Evolutionary conservation across 1,284 basidiomycete genomes (phyloP), one percentile per base, ranked within the genome.

Genomic region (Trichosporon sp.): DNA sequence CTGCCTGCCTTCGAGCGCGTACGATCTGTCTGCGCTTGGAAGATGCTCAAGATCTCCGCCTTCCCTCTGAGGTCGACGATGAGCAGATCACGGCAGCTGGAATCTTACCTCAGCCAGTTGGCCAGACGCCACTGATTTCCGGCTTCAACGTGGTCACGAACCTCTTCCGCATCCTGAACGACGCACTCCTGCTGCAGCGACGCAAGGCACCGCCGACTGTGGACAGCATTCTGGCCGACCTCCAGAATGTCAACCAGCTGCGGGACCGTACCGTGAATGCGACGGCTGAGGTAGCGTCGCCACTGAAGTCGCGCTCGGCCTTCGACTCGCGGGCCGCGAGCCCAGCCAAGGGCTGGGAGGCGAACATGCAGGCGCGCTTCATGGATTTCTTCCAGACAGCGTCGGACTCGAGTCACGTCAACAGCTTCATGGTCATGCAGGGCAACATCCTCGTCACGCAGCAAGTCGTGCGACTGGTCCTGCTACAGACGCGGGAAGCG

Each of bases 31-130:
- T 82, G 14, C 69, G 80, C 7, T 69, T 80, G 7, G 79, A 80
- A 40, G 80, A 81, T 70, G 80, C 78, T 3, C 70, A 68, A 1
- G 76, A 73, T 2, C 66, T 80, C 16, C 72, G 70, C 1, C 74
- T 82, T 16, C 82, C 83, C 0, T 67, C 79, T 14, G 82, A 84
- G 72, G 79, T 83, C 11, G 81, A 83, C 70, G 83, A 84, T 70
- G 81, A 82, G 43, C 76, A 79, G 59, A 84, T 84, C 75, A 82
- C 82, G 0, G 31, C 72, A 0, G 73, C 74, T 26, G 81, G 82
- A 0, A 77, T 83, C 31, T 69, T 78, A 16, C 78, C 79, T 2
- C 82, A 83, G 70, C 78, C 81, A 0, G 38, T 69, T 0, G 80
- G 77, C 7, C 73, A 73, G 10, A 81, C 80, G 7, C 78, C 82